A percentile compares a stretch with the other conserved stretches of the same genome.
Conservation (phyloP, 1,284 basidiomycete species). For the Cystobasidium slooffiae region DNA sequence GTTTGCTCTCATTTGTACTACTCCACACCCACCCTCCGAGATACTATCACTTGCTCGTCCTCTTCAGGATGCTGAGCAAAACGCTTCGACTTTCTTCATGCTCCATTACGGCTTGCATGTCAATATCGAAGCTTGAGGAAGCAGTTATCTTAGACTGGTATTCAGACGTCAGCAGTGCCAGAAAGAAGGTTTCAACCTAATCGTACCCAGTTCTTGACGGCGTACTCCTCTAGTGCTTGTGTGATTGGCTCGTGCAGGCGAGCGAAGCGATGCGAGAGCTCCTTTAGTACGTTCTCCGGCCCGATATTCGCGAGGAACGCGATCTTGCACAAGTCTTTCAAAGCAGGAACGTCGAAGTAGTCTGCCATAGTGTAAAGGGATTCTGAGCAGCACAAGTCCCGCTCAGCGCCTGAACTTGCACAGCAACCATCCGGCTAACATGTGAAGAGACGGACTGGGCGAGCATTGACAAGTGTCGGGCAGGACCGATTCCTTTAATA, state of each 20-base stretch:
- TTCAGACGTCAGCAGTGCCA: neutral
- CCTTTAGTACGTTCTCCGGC: conserved; percentile 1
- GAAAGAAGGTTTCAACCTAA: too few relatives aligned
- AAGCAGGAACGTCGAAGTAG: conserved; percentile 2
- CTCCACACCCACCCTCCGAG: too few relatives aligned
- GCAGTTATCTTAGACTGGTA: neutral
- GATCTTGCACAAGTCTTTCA: neutral
- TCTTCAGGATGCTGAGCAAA: neutral
- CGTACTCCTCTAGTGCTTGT: neutral
- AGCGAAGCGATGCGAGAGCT: conserved; percentile 1
- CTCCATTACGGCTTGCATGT: conserved; percentile 3
- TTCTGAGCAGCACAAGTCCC: neutral
- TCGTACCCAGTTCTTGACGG: conserved; percentile 10
- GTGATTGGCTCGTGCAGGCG: neutral
- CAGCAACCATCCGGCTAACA: neutral
- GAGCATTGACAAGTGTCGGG: neutral
- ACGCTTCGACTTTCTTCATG: neutral
- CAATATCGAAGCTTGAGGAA: neutral
- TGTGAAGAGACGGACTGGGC: neutral
- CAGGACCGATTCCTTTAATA: neutral
- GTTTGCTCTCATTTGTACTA: too few relatives aligned
- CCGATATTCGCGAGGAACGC: neutral
- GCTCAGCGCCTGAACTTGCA: neutral
- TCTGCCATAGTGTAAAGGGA: conserved; percentile 13
- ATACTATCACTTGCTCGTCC: neutral